Conservation (phyloP, 371 early-diverging fungal genomes). For the Fennellomyces sp. region DNA sequence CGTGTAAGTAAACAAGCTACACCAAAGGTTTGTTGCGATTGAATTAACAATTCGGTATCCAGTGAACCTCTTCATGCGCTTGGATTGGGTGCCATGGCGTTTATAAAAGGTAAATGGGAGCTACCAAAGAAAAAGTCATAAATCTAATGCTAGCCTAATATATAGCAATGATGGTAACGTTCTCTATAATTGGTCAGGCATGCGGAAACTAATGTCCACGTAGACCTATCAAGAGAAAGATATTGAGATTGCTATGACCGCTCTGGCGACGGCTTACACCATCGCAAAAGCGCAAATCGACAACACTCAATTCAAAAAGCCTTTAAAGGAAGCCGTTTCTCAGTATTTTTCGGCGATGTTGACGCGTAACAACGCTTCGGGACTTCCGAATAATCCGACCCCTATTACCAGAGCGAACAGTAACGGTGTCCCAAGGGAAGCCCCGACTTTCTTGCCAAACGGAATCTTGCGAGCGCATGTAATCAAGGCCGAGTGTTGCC, state of each 20-base stretch:
- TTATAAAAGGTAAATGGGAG: conserved; percentile 37
- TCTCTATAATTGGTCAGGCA: neutral
- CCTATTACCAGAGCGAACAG: conserved; percentile 21
- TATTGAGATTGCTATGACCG: conserved; percentile 35
- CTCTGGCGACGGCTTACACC: conserved; percentile 40
- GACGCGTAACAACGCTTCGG: conserved; percentile 21
- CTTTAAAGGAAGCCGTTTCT: conserved; percentile 39
- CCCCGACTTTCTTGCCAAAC: conserved; percentile 45
- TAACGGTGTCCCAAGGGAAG: conserved; percentile 15
- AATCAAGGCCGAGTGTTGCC: conserved; percentile 58
- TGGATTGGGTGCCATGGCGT: conserved; percentile 52
- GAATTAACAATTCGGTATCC: neutral
- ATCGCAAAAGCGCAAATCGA: conserved; percentile 48
- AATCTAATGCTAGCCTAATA: neutral
- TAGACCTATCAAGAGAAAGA: conserved; percentile 44
- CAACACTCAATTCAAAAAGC: conserved; percentile 31
- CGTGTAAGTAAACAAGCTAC: conserved; percentile 21
- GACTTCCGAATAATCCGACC: conserved; percentile 31
- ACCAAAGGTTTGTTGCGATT: neutral
- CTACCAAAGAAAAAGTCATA: neutral
- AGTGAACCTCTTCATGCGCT: conserved; percentile 51
- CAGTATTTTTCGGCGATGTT: conserved; percentile 38
- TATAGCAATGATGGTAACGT: conserved; percentile 19
- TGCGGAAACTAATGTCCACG: neutral
- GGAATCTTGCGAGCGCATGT: conserved; percentile 63